These are phyloP conservation scores for Leucocoprinus gongylophorus DNA, from an alignment of 1,284 basidiomycete genomes.

Conservation along the genomic window DNA sequence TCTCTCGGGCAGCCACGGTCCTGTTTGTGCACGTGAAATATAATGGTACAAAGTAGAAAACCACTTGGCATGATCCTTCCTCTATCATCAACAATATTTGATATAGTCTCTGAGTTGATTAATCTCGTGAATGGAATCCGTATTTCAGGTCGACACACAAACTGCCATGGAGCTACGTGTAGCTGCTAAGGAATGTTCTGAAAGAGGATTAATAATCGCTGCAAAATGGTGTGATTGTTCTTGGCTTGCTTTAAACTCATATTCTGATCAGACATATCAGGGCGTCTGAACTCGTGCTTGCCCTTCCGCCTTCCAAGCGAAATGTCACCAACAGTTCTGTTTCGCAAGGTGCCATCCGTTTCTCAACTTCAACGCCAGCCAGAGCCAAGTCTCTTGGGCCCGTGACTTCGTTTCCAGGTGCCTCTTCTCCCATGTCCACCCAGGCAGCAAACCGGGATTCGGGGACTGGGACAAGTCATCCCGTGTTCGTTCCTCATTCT, in stretches of 20 bases:
- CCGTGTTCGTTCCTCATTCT: slow-evolving; percentile 24
- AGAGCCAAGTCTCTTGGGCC: slow-evolving; percentile 36
- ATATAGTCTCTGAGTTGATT: too few species aligned
- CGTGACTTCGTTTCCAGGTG: slow-evolving; percentile 27
- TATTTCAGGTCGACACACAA: slow-evolving; percentile 12
- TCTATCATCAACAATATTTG: too few species aligned
- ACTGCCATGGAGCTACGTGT: slow-evolving; percentile 41
- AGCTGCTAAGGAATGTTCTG: slow-evolving; percentile 54
- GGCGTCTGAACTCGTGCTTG: slow-evolving; percentile 67
- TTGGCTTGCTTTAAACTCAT: background rate
- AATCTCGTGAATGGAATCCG: slow-evolving; percentile 14
- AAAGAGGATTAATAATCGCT: slow-evolving; percentile 51
- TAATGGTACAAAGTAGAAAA: too few species aligned
- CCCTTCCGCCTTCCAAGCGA: slow-evolving; percentile 47
- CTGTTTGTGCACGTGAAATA: slow-evolving; percentile 1
- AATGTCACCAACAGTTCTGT: slow-evolving; percentile 19
- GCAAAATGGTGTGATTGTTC: slow-evolving; percentile 59
- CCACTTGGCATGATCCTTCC: background rate
- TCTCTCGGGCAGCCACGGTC: too few species aligned
- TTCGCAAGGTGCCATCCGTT: slow-evolving; percentile 17
- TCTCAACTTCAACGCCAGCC: slow-evolving; percentile 50
- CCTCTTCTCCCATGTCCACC: slow-evolving; percentile 30
- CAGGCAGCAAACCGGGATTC: slow-evolving; percentile 22
- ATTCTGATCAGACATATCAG: slow-evolving; percentile 28
- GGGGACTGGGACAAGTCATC: slow-evolving; percentile 19